Conservation (phyloP, 345 rosid genomes). For the Bretschneidera sinensis region DNA sequence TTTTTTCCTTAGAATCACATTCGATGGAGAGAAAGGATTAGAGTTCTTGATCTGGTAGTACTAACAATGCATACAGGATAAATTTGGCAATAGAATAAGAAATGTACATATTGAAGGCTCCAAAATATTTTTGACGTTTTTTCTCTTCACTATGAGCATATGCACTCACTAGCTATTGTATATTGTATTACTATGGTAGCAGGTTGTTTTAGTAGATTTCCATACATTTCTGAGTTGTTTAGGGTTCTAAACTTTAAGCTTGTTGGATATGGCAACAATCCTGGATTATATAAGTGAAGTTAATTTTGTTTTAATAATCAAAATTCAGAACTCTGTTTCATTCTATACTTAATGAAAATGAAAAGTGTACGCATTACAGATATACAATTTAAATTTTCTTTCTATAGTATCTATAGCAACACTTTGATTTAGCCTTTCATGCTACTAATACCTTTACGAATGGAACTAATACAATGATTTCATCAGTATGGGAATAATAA, state of each 20-base stretch:
- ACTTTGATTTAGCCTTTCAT: background rate
- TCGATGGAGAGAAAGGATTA: too few relatives aligned
- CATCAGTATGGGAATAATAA: slow-evolving; percentile 60
- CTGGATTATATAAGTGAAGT: background rate
- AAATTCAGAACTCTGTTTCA: background rate
- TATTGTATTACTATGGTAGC: too few relatives aligned
- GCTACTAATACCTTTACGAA: slow-evolving; percentile 18
- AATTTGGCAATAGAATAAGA: too few relatives aligned
- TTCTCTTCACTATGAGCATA: too few relatives aligned
- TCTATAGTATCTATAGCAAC: background rate
- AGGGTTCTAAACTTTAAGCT: background rate
- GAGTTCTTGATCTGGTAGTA: too few relatives aligned
- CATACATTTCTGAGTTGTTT: background rate
- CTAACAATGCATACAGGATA: too few relatives aligned
- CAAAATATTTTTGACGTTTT: too few relatives aligned
- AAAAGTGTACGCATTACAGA: background rate
- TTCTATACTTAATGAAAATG: background rate
- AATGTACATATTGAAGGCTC: too few relatives aligned
- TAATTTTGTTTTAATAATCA: too few relatives aligned
- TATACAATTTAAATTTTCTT: too few relatives aligned
- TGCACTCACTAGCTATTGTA: too few relatives aligned
- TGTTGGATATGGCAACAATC: background rate
- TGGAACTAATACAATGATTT: slow-evolving; percentile 33
- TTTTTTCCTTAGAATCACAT: too few relatives aligned
- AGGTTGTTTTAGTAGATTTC: background rate